Base-by-base conservation (phyloP, 352 stramenopile genomes). In the Phytophthora macrochlamydospora region DNA sequence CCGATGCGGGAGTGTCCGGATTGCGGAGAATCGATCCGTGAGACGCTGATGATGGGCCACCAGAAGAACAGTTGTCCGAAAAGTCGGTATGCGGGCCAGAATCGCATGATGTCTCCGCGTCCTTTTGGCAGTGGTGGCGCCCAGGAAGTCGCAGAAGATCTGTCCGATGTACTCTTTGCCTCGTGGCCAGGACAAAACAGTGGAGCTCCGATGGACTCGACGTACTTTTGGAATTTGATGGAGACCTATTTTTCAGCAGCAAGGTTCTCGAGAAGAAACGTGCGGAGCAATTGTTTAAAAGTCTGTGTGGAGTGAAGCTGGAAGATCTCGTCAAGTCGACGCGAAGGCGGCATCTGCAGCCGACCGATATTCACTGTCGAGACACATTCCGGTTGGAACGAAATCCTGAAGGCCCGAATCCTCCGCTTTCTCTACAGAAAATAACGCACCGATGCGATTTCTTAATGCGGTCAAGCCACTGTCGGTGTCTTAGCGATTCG, bases 151-250 rank as follows among this genome's bases (percentile, higher is more conserved):
- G 40, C 46, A 1, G 59, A 77, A 18, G 83, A 94, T 58, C 43
- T 92, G 29, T 76, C 81, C 13, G 88, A 92, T 38, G 79, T 93
- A 7, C 65, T 96, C n/a, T 96, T 94, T 58, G 79, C 77, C 2
- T 87, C 85, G 11, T 96, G 89, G 89, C 87, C 87, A 0, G 85
- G 85, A 2, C 82, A 94, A 59, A 82, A 69, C 40, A 81, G 83
- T 31, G 89, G 89, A 0, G 82, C 73, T 18, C 72, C 81, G 0
- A 86, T 96, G 74, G 82, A 95, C 49, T 83, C 86, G 30, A 89
- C 87, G 24, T 78, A 87, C 60, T 88, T 94, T 46, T 96, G 89
- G 89, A 85, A 80, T 35, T 70, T 91, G 14, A 58, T 96, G 13
- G 75, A 90, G 31, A 77, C 57, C 12, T 68, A 87, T 32, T 96